Evolutionary conservation across 768 basidiomycete genomes (phyloP).

Genomic region (Mycena maculata): DNA sequence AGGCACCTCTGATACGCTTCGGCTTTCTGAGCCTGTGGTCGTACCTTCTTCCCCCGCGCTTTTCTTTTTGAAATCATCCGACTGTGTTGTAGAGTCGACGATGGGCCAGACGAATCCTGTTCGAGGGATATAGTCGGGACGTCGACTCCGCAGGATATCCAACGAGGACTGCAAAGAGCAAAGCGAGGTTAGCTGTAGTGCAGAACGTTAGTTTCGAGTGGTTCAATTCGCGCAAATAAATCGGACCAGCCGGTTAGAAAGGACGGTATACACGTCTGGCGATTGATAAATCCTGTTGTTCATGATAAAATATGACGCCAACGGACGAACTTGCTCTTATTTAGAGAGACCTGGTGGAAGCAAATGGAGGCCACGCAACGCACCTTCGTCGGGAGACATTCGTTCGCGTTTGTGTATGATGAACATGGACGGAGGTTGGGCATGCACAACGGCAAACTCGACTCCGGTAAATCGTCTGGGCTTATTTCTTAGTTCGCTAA

Average conservation of each 20-base stretch:
- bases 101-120: slow-evolving; percentile 91
- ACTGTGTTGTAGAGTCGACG: slow-evolving; percentile 61
- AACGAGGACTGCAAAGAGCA: slow-evolving; percentile 82
- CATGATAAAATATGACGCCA: slow-evolving; percentile 89
- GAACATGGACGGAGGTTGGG: slow-evolving; percentile 84
- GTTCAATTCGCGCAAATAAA: not conserved
- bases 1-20: slow-evolving; percentile 40
- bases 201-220: not conserved
- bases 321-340: slow-evolving; percentile 66
- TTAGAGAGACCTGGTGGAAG: slow-evolving; percentile 18
- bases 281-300: slow-evolving; percentile 91
- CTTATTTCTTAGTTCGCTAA: not conserved
- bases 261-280: slow-evolving; percentile 84
- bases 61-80: slow-evolving; percentile 56
- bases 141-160: slow-evolving; percentile 74
- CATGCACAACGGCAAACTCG: slow-evolving; percentile 88
- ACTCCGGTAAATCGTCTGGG: slow-evolving; percentile 85
- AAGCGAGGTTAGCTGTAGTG: slow-evolving; percentile 70
- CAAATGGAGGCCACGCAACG: slow-evolving; percentile 36
- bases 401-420: slow-evolving; percentile 92
- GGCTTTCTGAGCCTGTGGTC: slow-evolving; percentile 37
- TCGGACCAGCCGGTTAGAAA: slow-evolving; percentile 85
- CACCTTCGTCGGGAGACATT: slow-evolving; percentile 86
- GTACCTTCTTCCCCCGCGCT: slow-evolving; percentile 41
- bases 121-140: slow-evolving; percentile 86